Evolutionary conservation across 371 early-diverging fungal species (phyloP), one percentile per base, ranked within the genome.

Genomic region (Lichtheimia ornata): DNA sequence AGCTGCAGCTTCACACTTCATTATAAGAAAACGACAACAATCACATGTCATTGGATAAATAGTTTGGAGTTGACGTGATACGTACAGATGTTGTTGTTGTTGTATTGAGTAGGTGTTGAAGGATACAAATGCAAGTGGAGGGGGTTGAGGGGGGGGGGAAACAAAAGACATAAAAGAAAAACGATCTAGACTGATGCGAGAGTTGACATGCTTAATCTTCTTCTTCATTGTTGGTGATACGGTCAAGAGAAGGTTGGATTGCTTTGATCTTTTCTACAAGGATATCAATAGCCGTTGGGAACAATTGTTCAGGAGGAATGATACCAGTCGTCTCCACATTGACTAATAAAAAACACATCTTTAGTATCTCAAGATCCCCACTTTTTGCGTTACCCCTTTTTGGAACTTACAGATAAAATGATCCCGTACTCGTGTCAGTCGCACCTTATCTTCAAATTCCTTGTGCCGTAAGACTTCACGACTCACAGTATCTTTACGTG

Each of bases 381-480:
- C 15, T 6, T 12, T 62, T 53, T 56, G 4, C 13, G 5, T 11
- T 45, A 4, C 4, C 45, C 18, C 1, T 45, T 18, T 15, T 45
- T n/a, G n/a, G 11, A 20, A 83, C 89, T 88, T 88, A 94, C 92
- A 99, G 54, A 99, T 94, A 70, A 98, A 99, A 77, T 99, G 97
- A 70, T 97, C 94, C 56, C 93, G 90, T 40, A 94, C 88, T 59
- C 98, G 87, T 40, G 90, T 88, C 58, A 99, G 79, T 53, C 87
- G 85, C 53, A 99, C 98, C 70, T 91, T 94, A 67, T 88, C 88
- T 59, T 92, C 86, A 65, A 99, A 98, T 77, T 97, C 95, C 35
- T 85, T 78, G 70, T 98, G 96, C 47, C 99, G 88, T 64, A 99
- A 81, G 4, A 92, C 96, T 74, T 99, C 98, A 53, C 99, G 88